Base-by-base conservation (phyloP, 352 stramenopile species). In the Thraustotheca clavata region DNA sequence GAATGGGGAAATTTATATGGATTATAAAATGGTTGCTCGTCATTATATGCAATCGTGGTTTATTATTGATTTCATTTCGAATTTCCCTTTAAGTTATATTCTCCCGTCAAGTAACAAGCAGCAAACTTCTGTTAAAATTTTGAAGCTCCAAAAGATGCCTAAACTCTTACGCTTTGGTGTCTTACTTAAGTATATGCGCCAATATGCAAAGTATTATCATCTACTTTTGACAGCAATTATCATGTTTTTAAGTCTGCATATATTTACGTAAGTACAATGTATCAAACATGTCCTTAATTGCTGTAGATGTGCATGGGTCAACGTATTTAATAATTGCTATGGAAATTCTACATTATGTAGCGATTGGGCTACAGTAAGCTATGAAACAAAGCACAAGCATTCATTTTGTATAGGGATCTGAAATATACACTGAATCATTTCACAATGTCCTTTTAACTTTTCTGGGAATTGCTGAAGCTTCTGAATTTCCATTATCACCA, bases 201-300 rank as follows among this genome's bases (percentile, higher is more conserved):
- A 89, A 68, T 89, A 89, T 61, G 82, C 80, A 62, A 89, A 89
- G 71, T 91, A 89, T 59, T 89, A 91, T 68, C 86, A 89, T 55
- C 69, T 89, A 18, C 73, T 77, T 8, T 66, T 91, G 31, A 92
- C 77, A 55, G 78, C 89, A 40, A 50, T 87, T 0, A 73, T 68
- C 9, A 75, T 91, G 16, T 70, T 79, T 41, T 75, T 88, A 66
- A 78, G 76, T 0, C 70, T 90, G 20, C 79, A 88, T 47, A 70
- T 89, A 35, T 89, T 89, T 27, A 72, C 83, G 24, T 73, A 71
- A 40, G 69, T 59, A 18, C 5, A 24, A 38, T 49, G 16, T 20
- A 11, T 32, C 34, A n/a, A 31, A 39, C 18, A 26, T 36, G 20
- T 40, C 22, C 20, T 3, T 63, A 3, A 48, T 8, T 27, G n/a